Conservation (phyloP, 345 rosid genomes). For the Excoecaria cochinchinensis region DNA sequence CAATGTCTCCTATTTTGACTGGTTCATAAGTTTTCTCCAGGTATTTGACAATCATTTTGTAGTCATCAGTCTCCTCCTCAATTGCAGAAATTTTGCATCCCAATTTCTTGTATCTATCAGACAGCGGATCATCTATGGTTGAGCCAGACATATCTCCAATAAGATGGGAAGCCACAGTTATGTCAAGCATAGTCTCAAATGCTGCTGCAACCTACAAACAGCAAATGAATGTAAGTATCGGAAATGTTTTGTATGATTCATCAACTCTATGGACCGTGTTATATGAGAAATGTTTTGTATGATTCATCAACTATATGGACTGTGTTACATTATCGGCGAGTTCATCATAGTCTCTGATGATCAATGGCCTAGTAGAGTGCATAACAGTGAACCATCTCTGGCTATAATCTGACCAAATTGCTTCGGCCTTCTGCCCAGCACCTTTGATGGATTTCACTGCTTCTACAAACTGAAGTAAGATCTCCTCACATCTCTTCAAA, state of each 20-base stretch:
- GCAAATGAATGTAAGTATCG: neutral
- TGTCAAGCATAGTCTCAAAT: slow-evolving; percentile 63
- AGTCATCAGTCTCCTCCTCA: slow-evolving; percentile 66
- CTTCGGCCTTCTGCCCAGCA: slow-evolving; percentile 53
- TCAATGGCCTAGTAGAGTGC: slow-evolving; percentile 66
- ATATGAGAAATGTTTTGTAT: neutral
- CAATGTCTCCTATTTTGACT: slow-evolving; percentile 62
- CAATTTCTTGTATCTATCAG: slow-evolving; percentile 51
- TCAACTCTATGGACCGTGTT: too few species aligned
- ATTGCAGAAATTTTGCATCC: slow-evolving; percentile 55
- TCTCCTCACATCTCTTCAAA: slow-evolving; percentile 67
- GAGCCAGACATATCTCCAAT: slow-evolving; percentile 67
- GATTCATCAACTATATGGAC: too few species aligned
- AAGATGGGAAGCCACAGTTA: slow-evolving; percentile 64
- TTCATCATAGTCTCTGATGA: slow-evolving; percentile 56
- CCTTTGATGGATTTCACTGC: slow-evolving; percentile 48
- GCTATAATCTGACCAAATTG: slow-evolving; percentile 72
- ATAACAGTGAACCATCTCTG: slow-evolving; percentile 68
- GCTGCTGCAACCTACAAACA: slow-evolving; percentile 57
- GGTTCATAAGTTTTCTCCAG: slow-evolving; percentile 72
- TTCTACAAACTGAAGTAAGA: slow-evolving; percentile 49
- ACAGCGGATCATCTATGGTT: slow-evolving; percentile 70
- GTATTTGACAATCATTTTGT: slow-evolving; percentile 68
- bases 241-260: neutral
- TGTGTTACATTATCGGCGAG: slow-evolving; percentile 68